Percentiles rank a stretch among this genome's conserved stretches.
Evolutionary conservation across 257 asterid species (phyloP).

Genomic region (Oldenlandia corymbosa): DNA sequence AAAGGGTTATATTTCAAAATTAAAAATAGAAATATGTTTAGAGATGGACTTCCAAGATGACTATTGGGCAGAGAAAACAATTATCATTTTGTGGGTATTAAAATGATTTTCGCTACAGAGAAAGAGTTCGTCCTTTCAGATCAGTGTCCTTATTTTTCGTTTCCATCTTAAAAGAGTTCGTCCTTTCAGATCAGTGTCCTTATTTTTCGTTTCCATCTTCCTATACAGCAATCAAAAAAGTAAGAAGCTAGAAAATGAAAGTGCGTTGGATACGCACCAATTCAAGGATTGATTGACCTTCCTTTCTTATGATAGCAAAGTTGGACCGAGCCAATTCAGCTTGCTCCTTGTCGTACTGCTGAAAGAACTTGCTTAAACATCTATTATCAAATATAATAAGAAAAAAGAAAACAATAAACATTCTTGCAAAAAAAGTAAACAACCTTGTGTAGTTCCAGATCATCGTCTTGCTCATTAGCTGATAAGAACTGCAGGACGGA

Average conservation of each 20-base stretch:
- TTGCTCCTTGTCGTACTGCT: conserved; percentile 81
- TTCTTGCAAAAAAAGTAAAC: conserved; percentile 12
- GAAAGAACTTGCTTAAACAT: conserved; percentile 2
- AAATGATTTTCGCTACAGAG: not conserved
- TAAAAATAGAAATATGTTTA: not conserved
- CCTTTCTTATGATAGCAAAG: conserved; percentile 74
- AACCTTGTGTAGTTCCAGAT: conserved; percentile 80
- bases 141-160: not conserved
- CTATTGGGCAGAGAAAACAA: not conserved
- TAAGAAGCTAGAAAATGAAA: not conserved
- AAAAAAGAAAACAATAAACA: conserved; percentile 3
- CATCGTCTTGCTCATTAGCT: conserved; percentile 69
- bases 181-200: not conserved
- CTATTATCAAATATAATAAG: not conserved
- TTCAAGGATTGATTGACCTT: conserved; percentile 71
- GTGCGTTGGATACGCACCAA: conserved; percentile 51
- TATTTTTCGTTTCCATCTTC: not conserved
- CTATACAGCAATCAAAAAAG: not conserved
- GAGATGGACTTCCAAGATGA: not conserved
- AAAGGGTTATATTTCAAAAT: too few species aligned
- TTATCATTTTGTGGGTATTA: too few species aligned
- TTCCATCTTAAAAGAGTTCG: not conserved
- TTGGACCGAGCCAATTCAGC: conserved; percentile 73
- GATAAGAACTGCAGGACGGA: conserved; percentile 68
- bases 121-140: not conserved